Conservation (phyloP, 345 rosid genomes). For the Citrus australasica region DNA sequence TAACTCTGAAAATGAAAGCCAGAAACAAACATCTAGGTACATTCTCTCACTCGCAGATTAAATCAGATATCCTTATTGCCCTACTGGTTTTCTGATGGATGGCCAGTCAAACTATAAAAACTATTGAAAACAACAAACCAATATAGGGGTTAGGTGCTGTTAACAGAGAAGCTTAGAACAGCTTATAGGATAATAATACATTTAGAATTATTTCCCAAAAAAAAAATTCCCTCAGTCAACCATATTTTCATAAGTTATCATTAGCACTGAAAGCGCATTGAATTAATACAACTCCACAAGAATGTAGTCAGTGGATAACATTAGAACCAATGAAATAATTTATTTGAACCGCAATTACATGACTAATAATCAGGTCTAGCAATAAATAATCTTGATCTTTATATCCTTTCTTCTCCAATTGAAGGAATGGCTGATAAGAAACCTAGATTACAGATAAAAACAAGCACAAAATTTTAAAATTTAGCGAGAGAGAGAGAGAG, state of each 20-base stretch:
- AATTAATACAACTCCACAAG: background rate
- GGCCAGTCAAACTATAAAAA: background rate
- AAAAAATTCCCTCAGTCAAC: too few relatives aligned
- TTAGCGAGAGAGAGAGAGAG: background rate
- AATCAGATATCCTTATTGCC: background rate
- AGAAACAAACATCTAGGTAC: background rate
- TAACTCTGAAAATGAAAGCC: background rate
- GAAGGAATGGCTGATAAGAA: slow-evolving; percentile 5
- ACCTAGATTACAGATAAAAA: background rate
- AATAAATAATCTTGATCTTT: background rate
- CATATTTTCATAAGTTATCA: background rate
- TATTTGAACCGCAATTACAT: background rate
- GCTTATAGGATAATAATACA: background rate
- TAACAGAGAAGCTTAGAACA: background rate
- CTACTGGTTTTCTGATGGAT: background rate
- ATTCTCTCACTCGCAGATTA: background rate
- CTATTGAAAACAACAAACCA: background rate
- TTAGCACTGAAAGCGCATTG: background rate
- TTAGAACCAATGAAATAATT: background rate
- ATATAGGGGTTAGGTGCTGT: background rate
- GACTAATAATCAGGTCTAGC: slow-evolving; percentile 11
- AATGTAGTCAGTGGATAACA: background rate
- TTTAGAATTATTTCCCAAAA: background rate
- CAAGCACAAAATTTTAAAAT: background rate
- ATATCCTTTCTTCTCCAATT: slow-evolving; percentile 7